Conservation (phyloP, 1,284 basidiomycete genomes). For the Grifola frondosa region DNA sequence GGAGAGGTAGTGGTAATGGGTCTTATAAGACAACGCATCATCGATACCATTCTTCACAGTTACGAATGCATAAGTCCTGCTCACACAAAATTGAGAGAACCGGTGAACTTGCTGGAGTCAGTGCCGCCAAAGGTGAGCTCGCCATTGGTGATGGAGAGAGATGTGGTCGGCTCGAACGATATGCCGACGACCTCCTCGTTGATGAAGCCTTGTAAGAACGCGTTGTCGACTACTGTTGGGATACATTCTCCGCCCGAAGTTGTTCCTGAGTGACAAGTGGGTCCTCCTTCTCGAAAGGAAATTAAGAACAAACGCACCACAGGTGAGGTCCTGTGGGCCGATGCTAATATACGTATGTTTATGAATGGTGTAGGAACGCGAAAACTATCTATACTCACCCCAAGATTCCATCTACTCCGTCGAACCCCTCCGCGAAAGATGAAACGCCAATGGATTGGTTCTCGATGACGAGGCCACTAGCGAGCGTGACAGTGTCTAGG, state of each 20-base stretch:
- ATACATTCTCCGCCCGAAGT: slow-evolving; percentile 32
- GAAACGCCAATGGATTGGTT: slow-evolving; percentile 57
- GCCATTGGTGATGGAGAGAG: slow-evolving; percentile 26
- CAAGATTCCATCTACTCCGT: slow-evolving; percentile 51
- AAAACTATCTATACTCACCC: slow-evolving; percentile 26
- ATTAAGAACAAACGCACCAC: slow-evolving; percentile 9
- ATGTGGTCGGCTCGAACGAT: slow-evolving; percentile 49
- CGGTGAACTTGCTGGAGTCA: slow-evolving; percentile 48
- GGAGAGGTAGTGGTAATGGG: slow-evolving; percentile 47
- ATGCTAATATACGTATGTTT: slow-evolving; percentile 29
- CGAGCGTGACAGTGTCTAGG: slow-evolving; percentile 23
- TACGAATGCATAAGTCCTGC: slow-evolving; percentile 14
- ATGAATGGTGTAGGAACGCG: neutral
- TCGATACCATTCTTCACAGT: slow-evolving; percentile 18
- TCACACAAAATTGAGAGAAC: slow-evolving; percentile 45
- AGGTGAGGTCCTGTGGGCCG: slow-evolving; percentile 49
- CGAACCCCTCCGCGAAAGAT: slow-evolving; percentile 34
- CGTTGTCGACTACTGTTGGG: slow-evolving; percentile 44
- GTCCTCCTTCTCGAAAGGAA: slow-evolving; percentile 17
- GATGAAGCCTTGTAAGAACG: slow-evolving; percentile 35
- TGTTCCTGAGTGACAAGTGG: slow-evolving; percentile 31
- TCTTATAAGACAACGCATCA: slow-evolving; percentile 24
- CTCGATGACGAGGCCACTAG: slow-evolving; percentile 14
- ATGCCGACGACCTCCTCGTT: slow-evolving; percentile 41
- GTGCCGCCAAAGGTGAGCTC: slow-evolving; percentile 44